A percentile compares a stretch with the other conserved stretches of the same genome.
Conservation (phyloP, 805 yeast species). For the Candida quercuum region DNA sequence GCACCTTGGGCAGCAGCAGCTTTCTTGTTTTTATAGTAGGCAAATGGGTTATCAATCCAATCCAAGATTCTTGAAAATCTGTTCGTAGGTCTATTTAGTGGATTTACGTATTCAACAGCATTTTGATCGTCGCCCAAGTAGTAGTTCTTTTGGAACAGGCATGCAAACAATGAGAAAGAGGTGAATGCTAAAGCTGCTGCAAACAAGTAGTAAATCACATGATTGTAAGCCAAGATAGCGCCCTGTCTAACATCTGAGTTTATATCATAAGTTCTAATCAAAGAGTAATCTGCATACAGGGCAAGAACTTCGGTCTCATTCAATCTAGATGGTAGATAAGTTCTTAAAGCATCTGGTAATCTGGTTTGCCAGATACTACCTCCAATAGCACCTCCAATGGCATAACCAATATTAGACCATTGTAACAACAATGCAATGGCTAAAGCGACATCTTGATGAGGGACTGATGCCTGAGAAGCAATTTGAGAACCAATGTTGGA, state of each 20-base stretch:
- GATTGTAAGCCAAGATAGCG: slow-evolving; percentile 28
- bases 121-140: slow-evolving; percentile 33
- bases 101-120: slow-evolving; percentile 26
- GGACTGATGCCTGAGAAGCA: slow-evolving; percentile 37
- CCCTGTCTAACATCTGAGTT: slow-evolving; percentile 28
- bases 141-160: slow-evolving; percentile 30
- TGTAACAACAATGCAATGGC: slow-evolving; percentile 31
- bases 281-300: slow-evolving; percentile 17
- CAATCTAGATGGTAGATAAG: slow-evolving; percentile 23
- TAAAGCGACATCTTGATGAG: slow-evolving; percentile 35
- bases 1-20: too few relatives aligned
- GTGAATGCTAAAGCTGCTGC: slow-evolving; percentile 26
- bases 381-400: slow-evolving; percentile 35
- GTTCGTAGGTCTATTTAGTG: background rate
- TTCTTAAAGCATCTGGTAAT: slow-evolving; percentile 26
- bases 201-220: slow-evolving; percentile 25
- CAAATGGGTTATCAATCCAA: slow-evolving; percentile 1
- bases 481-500: slow-evolving; percentile 31
- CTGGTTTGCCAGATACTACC: slow-evolving; percentile 33
- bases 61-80: background rate
- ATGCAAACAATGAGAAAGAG: slow-evolving; percentile 25
- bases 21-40: background rate
- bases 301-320: slow-evolving; percentile 17
- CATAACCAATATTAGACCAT: slow-evolving; percentile 31
- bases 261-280: slow-evolving; percentile 22